Conservation (phyloP, 805 yeast species). For the Danielozyma ontarioensis region DNA sequence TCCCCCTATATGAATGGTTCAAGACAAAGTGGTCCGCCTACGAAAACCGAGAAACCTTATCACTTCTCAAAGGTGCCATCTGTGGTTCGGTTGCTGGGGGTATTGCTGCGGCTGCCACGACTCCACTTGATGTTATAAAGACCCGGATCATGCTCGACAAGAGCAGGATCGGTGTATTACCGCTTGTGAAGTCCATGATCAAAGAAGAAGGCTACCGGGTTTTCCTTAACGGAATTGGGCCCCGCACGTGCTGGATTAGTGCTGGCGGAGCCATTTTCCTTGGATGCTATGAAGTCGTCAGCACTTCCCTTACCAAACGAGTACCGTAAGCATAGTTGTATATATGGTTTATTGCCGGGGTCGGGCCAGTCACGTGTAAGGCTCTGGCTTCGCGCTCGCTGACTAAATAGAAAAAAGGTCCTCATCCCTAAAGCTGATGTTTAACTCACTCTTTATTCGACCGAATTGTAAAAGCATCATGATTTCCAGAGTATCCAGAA, state of each 20-base stretch:
- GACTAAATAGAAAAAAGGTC: neutral
- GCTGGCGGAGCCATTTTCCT: constrained; percentile 97
- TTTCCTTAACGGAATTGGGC: constrained; percentile 84
- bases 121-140: constrained; percentile 75
- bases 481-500: neutral
- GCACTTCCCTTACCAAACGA: constrained; percentile 22
- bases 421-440: neutral
- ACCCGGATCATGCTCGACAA: constrained; percentile 80
- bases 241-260: constrained; percentile 95
- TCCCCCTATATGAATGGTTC: constrained; percentile 84
- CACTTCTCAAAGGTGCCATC: constrained; percentile 73
- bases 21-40: constrained; percentile 54
- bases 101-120: constrained; percentile 73
- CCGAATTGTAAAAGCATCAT: too few relatives aligned
- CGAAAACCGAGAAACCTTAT: constrained; percentile 28
- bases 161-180: constrained; percentile 39
- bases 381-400: constrained; percentile 1
- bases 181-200: constrained; percentile 49
- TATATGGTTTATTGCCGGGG: constrained; percentile 2
- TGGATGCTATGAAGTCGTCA: constrained; percentile 83
- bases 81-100: constrained; percentile 85
- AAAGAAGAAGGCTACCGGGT: constrained; percentile 69
- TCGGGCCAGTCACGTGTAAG: constrained; percentile 1
- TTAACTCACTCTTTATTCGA: too few relatives aligned
- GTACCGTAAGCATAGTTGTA: constrained; percentile 1